Evolutionary conservation across 495 filamentous ascomycete genomes (phyloP).

Genomic region (Acidiella bohemica): DNA sequence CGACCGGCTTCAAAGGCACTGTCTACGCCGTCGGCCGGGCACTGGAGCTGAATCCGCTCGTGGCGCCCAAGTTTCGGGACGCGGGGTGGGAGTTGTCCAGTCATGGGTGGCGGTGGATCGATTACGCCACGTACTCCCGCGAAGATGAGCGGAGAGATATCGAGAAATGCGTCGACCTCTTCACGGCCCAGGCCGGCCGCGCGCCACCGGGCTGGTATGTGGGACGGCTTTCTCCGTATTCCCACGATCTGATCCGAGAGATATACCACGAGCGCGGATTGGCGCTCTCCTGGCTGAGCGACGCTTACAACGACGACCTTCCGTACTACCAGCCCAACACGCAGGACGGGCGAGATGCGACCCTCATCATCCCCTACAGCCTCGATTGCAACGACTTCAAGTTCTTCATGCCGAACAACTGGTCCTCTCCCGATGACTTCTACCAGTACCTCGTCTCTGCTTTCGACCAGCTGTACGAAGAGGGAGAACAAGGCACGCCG

Average conservation of each 20-base stretch:
- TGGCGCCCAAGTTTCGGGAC: conserved; percentile 25
- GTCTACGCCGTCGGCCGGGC: conserved; percentile 30
- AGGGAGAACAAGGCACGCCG: conserved; percentile 1
- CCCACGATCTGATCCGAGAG: conserved; percentile 9
- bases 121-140: conserved; percentile 27
- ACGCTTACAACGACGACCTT: conserved; percentile 33
- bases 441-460: conserved; percentile 28
- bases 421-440: conserved; percentile 4
- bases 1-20: conserved; percentile 30
- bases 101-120: conserved; percentile 32
- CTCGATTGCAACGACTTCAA: conserved; percentile 33
- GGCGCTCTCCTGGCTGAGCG: conserved; percentile 26
- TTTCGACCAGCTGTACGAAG: conserved; percentile 31
- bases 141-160: conserved; percentile 32
- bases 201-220: conserved; percentile 33
- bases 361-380: conserved; percentile 32
- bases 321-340: conserved; percentile 31
- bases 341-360: conserved; percentile 23
- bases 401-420: conserved; percentile 22
- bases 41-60: conserved; percentile 26
- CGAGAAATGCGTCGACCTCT: conserved; percentile 25
- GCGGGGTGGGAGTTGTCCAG: conserved; percentile 30
- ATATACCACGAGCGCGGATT: conserved; percentile 30
- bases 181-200: conserved; percentile 24
- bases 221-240: conserved; percentile 17